These are phyloP conservation scores for Pichia cactophila DNA, from an alignment of 1,139 yeast genomes.

Conservation along the genomic window DNA sequence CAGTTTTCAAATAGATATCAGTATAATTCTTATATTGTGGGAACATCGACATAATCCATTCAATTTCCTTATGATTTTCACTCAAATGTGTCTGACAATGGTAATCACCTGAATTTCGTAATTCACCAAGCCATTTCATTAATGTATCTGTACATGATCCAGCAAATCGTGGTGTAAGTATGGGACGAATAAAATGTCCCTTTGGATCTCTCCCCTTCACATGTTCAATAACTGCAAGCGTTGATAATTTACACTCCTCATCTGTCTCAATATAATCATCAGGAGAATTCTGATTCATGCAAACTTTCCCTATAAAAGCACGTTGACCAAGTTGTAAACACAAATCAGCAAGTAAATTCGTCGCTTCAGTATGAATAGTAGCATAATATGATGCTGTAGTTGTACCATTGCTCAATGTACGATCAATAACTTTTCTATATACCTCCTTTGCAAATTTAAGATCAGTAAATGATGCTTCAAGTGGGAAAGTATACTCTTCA, in stretches of 20 bases:
- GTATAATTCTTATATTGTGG: conserved; percentile 69
- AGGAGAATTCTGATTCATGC: conserved; percentile 75
- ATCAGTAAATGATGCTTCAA: conserved; percentile 58
- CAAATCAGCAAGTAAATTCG: conserved; percentile 68
- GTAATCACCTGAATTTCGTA: conserved; percentile 42
- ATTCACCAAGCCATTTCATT: conserved; percentile 54
- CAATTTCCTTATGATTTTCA: conserved; percentile 70
- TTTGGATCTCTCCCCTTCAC: conserved; percentile 45
- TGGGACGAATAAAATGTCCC: conserved; percentile 48
- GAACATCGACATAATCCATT: conserved; percentile 65
- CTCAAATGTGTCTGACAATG: conserved; percentile 88
- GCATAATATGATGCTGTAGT: conserved; percentile 91
- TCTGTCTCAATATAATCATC: conserved; percentile 56
- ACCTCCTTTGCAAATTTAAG: conserved; percentile 48
- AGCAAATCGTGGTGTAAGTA: conserved; percentile 90
- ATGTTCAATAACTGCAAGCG: conserved; percentile 50
- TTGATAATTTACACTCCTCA: conserved; percentile 53
- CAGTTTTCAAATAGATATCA: conserved; percentile 63
- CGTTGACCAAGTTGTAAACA: conserved; percentile 68
- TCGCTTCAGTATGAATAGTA: conserved; percentile 70
- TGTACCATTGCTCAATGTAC: conserved; percentile 73
- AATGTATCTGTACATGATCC: conserved; percentile 71
- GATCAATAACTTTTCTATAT: conserved; percentile 55
- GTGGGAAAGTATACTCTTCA: conserved; percentile 76
- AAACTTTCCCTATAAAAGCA: conserved; percentile 89